A percentile compares a stretch with the other conserved stretches of the same genome.
Evolutionary conservation across 2,329 filamentous ascomycete species (phyloP).

Genomic region (Endothia cerciana): DNA sequence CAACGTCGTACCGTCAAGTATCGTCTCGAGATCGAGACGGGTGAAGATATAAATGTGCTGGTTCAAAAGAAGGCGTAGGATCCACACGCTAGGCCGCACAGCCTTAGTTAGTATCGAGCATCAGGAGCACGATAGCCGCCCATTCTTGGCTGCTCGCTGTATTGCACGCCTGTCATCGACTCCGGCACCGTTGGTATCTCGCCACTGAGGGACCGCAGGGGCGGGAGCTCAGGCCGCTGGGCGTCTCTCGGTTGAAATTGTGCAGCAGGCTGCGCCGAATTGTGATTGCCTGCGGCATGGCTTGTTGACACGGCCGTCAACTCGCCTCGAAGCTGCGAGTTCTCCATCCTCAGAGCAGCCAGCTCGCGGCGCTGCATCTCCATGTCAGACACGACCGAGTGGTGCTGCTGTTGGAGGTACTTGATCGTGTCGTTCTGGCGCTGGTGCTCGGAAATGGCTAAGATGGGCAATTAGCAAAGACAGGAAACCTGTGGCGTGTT

Average conservation of each 20-base stretch:
- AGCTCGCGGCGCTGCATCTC: conserved; percentile 56
- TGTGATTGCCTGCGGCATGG: conserved; percentile 32
- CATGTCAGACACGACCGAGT: conserved; percentile 46
- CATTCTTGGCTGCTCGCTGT: conserved; percentile 51
- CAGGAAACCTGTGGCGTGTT: no score
- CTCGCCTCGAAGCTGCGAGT: conserved; percentile 49
- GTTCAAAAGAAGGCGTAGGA: neutral
- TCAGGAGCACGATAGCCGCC: conserved; percentile 52
- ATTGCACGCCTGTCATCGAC: conserved; percentile 69
- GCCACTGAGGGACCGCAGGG: conserved; percentile 56
- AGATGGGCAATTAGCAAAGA: conserved; percentile 20
- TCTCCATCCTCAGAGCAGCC: conserved; percentile 51
- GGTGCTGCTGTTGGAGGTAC: conserved; percentile 50
- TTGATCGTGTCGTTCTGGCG: conserved; percentile 56
- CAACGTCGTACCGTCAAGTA: neutral
- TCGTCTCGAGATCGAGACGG: neutral
- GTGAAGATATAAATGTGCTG: neutral
- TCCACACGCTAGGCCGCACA: conserved; percentile 15
- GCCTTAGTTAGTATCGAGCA: conserved; percentile 30
- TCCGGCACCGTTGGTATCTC: conserved; percentile 52
- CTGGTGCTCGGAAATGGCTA: conserved; percentile 66
- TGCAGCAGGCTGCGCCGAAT: conserved; percentile 30
- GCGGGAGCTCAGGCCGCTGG: conserved; percentile 57
- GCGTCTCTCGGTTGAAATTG: conserved; percentile 36
- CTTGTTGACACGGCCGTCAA: conserved; percentile 34